Evolutionary conservation across 2,329 filamentous ascomycete species (phyloP), one percentile per base, ranked within the genome.

Genomic region (Pseudogymnoascus sp.): DNA sequence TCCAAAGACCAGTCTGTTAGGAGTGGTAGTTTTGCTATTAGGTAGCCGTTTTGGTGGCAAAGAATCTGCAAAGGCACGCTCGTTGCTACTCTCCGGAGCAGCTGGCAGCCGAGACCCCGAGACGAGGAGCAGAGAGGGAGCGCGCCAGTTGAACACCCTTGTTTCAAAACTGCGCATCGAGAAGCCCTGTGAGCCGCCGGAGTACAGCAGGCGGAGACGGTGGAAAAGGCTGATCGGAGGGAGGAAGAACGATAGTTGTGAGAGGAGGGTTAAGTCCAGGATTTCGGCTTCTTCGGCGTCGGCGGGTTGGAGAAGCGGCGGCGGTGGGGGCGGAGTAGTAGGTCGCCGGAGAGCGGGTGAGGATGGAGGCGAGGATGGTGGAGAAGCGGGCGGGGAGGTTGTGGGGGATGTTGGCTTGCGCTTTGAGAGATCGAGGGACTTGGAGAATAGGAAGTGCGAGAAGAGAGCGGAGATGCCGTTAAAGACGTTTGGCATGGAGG

Each of bases 151-250:
- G 74, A 91, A 88, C 2, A 90, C 85, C 66, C 85, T 86, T 18
- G 85, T 81, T 69, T 90, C 86, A 64, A 91, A 90, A 61, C 85
- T 87, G 20, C 88, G 87, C 83, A 91, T 87, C 18, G 86, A 89
- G 72, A 90, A 91, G 4, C 88, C 88, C 11, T 86, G 83, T 25
- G 84, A 81, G 54, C 81, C 84, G 4, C 88, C 88, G 1, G 85
- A 86, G 69, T 91, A 91, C 0, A 91, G 76, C 1, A 84, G 78
- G 1, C 86, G 81, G 2, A 91, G 76, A 2, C 83, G 78, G 9
- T 83, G 77, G 70, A 90, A 91, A 4, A 91, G 77, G 1, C 81
- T 79, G 4, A 77, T 77, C 6, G 85, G 83, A 1, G 83, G 82
- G 28, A 91, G 78, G 69, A 91, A 90, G 68, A 90, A 86, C 0